Percentiles rank a stretch among this genome's conserved stretches.
These are phyloP conservation scores for Mycena galopus DNA, from an alignment of 768 basidiomycete species.

Conservation along the genomic window DNA sequence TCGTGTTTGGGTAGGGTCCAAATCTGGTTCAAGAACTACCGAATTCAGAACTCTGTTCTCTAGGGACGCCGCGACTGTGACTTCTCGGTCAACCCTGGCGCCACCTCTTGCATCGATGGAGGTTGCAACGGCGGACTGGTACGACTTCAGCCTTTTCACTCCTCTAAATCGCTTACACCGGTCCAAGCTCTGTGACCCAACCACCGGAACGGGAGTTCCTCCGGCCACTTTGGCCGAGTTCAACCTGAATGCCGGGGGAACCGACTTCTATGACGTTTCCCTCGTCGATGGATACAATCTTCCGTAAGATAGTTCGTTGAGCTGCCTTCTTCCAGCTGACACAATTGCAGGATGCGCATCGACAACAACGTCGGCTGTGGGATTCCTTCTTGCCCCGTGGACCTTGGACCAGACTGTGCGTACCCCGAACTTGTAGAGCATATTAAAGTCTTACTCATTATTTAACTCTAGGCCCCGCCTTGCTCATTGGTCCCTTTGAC, in stretches of 20 bases:
- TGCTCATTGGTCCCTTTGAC: slow-evolving; percentile 42
- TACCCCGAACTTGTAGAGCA: not conserved
- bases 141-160: not conserved
- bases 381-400: slow-evolving; percentile 59
- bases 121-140: slow-evolving; percentile 65
- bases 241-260: not conserved
- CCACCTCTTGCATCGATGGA: slow-evolving; percentile 61
- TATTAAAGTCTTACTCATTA: not conserved
- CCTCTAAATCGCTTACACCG: not conserved
- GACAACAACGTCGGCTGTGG: slow-evolving; percentile 50
- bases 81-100: slow-evolving; percentile 54
- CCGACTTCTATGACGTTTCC: slow-evolving; percentile 2
- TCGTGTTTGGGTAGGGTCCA: slow-evolving; percentile 19
- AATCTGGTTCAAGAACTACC: not conserved
- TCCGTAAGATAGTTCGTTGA: not conserved
- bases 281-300: slow-evolving; percentile 13
- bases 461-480: slow-evolving; percentile 32
- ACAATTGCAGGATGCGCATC: slow-evolving; percentile 34
- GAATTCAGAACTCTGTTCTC: not conserved
- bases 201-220: slow-evolving; percentile 66
- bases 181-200: slow-evolving; percentile 48
- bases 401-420: slow-evolving; percentile 58
- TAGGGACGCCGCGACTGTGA: slow-evolving; percentile 58
- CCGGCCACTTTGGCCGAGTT: slow-evolving; percentile 70
- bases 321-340: not conserved